A percentile compares a stretch with the other conserved stretches of the same genome.
phyloP scores from a whole-genome alignment of 805 yeast species.

The Candida qinlingensis region DNA sequence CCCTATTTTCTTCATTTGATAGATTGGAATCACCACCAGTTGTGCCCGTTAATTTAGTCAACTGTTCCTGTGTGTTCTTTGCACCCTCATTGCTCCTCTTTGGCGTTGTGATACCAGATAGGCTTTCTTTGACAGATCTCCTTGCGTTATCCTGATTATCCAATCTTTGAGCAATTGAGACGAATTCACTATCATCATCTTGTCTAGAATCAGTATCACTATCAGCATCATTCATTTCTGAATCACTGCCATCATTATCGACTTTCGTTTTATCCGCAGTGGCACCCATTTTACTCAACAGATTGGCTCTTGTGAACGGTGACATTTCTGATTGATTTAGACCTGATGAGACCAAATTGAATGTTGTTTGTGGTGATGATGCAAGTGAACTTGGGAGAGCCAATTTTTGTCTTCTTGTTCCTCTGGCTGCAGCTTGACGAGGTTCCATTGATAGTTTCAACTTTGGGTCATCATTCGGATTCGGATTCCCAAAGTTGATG shows the following conservation, averaged over 20 bases:
- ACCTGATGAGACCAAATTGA: slow-evolving; percentile 2
- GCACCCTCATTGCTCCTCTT: background rate
- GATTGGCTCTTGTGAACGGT: slow-evolving; percentile 21
- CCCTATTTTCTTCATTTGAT: background rate
- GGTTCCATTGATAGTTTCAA: background rate
- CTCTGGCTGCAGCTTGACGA: background rate
- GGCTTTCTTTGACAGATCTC: background rate
- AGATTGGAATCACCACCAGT: background rate
- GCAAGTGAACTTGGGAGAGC: background rate
- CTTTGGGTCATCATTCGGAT: slow-evolving; percentile 3
- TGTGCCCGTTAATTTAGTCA: background rate
- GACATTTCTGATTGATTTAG: slow-evolving; percentile 15
- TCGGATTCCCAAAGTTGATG: slow-evolving; percentile 10
- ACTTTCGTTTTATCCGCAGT: background rate
- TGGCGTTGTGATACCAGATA: background rate
- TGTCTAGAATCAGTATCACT: slow-evolving; percentile 17
- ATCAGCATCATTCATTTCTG: slow-evolving; percentile 25
- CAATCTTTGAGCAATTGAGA: slow-evolving; percentile 5
- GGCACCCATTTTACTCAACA: slow-evolving; percentile 13
- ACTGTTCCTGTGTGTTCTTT: background rate
- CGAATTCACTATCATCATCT: slow-evolving; percentile 10
- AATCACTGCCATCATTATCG: slow-evolving; percentile 23
- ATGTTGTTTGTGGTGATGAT: slow-evolving; percentile 5
- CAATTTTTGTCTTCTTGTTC: background rate
- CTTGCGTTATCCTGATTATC: background rate